Conservation (phyloP, 148 eudicot species). For the Euryodendron excelsum region DNA sequence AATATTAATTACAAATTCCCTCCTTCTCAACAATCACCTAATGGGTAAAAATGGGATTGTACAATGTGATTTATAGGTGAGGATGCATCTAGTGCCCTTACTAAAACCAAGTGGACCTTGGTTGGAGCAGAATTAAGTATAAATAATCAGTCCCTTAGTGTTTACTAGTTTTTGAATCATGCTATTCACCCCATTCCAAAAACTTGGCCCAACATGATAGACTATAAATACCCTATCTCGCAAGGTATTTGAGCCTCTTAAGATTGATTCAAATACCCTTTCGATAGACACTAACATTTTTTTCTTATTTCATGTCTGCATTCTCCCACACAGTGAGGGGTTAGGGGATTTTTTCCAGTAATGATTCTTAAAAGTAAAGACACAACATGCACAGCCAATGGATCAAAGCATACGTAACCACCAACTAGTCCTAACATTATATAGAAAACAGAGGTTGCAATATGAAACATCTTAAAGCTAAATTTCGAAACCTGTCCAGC, state of each 20-base stretch:
- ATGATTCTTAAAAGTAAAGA: neutral
- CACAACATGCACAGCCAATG: neutral
- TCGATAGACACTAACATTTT: no score
- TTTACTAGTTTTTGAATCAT: neutral
- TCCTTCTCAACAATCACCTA: neutral
- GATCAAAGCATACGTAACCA: neutral
- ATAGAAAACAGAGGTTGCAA: neutral
- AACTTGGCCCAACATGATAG: no score
- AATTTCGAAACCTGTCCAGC: neutral
- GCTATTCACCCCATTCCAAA: neutral
- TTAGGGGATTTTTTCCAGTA: neutral
- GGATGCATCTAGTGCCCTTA: neutral
- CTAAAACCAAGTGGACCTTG: neutral
- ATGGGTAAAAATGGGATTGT: neutral
- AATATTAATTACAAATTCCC: neutral
- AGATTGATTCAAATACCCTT: no score
- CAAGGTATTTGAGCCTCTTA: no score
- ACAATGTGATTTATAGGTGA: neutral
- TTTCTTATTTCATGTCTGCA: no score
- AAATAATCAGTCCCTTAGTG: neutral
- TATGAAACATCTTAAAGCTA: neutral
- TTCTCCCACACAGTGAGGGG: neutral
- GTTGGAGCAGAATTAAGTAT: neutral
- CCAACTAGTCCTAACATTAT: neutral
- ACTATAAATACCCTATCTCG: no score